Evolutionary conservation across 106 monocot genomes (phyloP), one percentile per base, ranked within the genome.

Genomic region (Iris macrosiphon): DNA sequence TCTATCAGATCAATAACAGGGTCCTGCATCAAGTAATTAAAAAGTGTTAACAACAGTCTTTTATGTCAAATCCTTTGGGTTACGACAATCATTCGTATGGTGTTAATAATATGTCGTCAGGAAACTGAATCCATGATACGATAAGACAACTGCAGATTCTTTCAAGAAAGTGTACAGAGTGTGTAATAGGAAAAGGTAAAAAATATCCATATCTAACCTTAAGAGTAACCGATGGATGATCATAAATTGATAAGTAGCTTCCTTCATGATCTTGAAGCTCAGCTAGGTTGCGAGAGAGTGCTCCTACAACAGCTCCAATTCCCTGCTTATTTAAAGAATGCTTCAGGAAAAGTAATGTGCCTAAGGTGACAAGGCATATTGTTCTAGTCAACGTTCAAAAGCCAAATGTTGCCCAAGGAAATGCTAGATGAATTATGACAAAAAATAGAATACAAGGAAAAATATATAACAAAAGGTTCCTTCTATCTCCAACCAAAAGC

Each of bases 251-350:
- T 16, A 71, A 60, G 31, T 55, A 76, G 49, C 63, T 71, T 21
- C 83, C 83, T 31, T 67, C 74, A 23, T 52, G 52, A n/a, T 67
- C 63, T 55, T 84, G 66, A 45, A 84, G 66, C 61, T 84, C 70
- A 57, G 66, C 66, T 43, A 84, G 74, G 54, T 84, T 84, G 31
- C 83, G 66, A 63, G 83, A 74, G 34, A 84, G 68, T 48, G 83
- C 74, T 39, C 83, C 83, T 41, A 78, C 74, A 27, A 84, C 83
- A 66, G 83, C 83, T 38, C 78, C 70, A 46, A 84, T 70, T 31
- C 85, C 85, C 85, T 85, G 70, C 6, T 40, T 28, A 64, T 62
- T 27, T 23, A 26, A 46, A 2, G 25, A n/a, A 7, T 37, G n/a
- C 31, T 55, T 67, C 11, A 55, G n/a, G 31, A 17, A 45, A 25